A percentile compares a stretch with the other conserved stretches of the same genome.
These are phyloP conservation scores for Xylariaceae sp. DNA, from an alignment of 2,329 filamentous ascomycete species.

Conservation along the genomic window DNA sequence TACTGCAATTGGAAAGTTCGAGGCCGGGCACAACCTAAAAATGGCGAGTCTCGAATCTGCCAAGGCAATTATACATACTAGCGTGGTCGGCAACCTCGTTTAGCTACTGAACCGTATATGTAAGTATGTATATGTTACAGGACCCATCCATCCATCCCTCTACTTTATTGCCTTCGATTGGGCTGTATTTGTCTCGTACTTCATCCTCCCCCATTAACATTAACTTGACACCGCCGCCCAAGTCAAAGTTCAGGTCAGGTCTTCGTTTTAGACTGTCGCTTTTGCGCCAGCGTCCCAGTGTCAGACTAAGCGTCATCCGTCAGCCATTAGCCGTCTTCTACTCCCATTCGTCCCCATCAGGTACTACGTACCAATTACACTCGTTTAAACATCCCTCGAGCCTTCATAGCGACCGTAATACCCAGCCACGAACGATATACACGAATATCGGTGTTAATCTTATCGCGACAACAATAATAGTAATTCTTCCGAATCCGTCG, in stretches of 20 bases:
- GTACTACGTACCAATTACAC: constrained; percentile 58
- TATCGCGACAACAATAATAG: constrained; percentile 17
- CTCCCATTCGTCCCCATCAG: constrained; percentile 26
- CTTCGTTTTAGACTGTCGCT: background rate
- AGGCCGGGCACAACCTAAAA: background rate
- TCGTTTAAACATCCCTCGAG: constrained; percentile 44
- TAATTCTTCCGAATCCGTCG: constrained; percentile 5
- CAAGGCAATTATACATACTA: background rate
- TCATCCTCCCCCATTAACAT: background rate
- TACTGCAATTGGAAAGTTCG: background rate
- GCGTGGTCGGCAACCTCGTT: background rate
- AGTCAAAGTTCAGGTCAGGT: background rate
- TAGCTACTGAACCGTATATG: background rate
- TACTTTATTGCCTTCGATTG: background rate
- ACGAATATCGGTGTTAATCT: background rate
- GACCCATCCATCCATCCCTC: background rate
- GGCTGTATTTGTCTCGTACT: background rate
- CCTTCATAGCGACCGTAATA: constrained; percentile 7
- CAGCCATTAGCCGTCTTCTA: constrained; percentile 6
- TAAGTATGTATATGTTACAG: too few species aligned
- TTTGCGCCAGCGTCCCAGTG: background rate
- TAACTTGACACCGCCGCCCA: background rate
- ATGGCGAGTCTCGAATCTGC: background rate
- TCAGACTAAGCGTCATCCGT: constrained; percentile 20
- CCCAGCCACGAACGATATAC: constrained; percentile 9